A percentile compares a stretch with the other conserved stretches of the same genome.
Evolutionary conservation across 1,284 basidiomycete genomes (phyloP).

Genomic region (Cutaneotrichosporon sp.): DNA sequence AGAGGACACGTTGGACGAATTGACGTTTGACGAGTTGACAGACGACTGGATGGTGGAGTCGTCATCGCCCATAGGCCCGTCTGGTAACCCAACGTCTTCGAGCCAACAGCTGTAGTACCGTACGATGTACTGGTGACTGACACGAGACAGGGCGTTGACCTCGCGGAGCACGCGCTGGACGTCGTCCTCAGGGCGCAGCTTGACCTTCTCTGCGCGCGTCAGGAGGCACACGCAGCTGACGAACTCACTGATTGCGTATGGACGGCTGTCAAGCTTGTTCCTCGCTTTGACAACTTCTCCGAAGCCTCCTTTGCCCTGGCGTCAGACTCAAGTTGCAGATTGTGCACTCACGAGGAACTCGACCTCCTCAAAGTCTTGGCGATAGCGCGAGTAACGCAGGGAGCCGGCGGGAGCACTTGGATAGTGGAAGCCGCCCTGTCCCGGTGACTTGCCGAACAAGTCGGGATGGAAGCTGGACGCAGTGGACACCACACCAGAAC

Average conservation of each 20-base stretch:
- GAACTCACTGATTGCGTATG: slow-evolving; percentile 53
- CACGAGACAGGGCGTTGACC: slow-evolving; percentile 81
- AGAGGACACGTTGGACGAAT: slow-evolving; percentile 15
- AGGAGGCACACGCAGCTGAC: slow-evolving; percentile 9
- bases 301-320: slow-evolving; percentile 87
- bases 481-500: slow-evolving; percentile 3
- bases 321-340: neutral
- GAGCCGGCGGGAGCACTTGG: slow-evolving; percentile 25
- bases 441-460: slow-evolving; percentile 36
- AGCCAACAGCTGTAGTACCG: slow-evolving; percentile 63
- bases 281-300: slow-evolving; percentile 91
- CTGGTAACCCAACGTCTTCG: slow-evolving; percentile 42
- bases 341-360: slow-evolving; percentile 46
- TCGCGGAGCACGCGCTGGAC: slow-evolving; percentile 89
- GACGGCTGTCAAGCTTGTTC: slow-evolving; percentile 64
- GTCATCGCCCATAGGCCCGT: slow-evolving; percentile 22
- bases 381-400: slow-evolving; percentile 45
- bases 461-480: slow-evolving; percentile 20
- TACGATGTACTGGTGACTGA: slow-evolving; percentile 90
- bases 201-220: slow-evolving; percentile 81
- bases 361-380: slow-evolving; percentile 54
- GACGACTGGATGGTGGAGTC: slow-evolving; percentile 12
- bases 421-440: slow-evolving; percentile 32
- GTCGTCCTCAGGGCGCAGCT: slow-evolving; percentile 72
- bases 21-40: slow-evolving; percentile 7